These are phyloP conservation scores for Dianthus caryophyllus DNA, from an alignment of 148 eudicot genomes.

Conservation along the genomic window DNA sequence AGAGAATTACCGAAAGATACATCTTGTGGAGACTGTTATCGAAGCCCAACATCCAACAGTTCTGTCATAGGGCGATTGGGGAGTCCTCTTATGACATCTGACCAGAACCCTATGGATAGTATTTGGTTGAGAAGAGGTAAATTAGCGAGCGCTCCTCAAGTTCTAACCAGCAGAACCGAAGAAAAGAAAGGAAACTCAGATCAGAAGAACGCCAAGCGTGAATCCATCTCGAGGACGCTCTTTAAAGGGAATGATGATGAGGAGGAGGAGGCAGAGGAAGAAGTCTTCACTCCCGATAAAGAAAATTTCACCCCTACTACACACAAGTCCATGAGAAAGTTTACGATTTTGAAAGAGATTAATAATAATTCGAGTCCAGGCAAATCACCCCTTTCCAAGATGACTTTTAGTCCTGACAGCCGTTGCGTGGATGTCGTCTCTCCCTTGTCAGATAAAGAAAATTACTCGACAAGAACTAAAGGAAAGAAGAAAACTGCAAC, in stretches of 20 bases:
- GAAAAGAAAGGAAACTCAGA: constrained; percentile 17
- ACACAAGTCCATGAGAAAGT: constrained; percentile 43
- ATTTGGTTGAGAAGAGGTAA: constrained; percentile 65
- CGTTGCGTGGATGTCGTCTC: constrained; percentile 19
- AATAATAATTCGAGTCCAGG: constrained; percentile 21
- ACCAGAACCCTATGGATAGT: constrained; percentile 28
- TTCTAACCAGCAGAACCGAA: constrained; percentile 31
- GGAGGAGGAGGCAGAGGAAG: constrained; percentile 29
- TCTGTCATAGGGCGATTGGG: constrained; percentile 18
- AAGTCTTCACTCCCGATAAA: constrained; percentile 43
- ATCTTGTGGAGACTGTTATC: constrained; percentile 8
- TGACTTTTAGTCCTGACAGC: constrained; percentile 17
- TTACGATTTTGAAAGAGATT: constrained; percentile 31
- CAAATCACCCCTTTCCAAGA: constrained; percentile 36
- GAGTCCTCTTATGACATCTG: constrained; percentile 31
- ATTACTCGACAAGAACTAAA: constrained; percentile 30
- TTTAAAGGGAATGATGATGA: constrained; percentile 20
- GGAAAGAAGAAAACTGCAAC: constrained; percentile 31
- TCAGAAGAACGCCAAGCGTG: constrained; percentile 24
- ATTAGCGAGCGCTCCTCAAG: constrained; percentile 32
- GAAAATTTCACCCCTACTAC: constrained; percentile 34
- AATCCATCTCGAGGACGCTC: constrained; percentile 28
- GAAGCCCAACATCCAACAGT: constrained; percentile 19
- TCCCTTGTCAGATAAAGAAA: constrained; percentile 40
- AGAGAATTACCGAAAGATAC: constrained; percentile 38